Percentiles rank a stretch among this genome's conserved stretches.
phyloP scores from a whole-genome alignment of 23 red algal species.

The Gracilaria caudata region DNA sequence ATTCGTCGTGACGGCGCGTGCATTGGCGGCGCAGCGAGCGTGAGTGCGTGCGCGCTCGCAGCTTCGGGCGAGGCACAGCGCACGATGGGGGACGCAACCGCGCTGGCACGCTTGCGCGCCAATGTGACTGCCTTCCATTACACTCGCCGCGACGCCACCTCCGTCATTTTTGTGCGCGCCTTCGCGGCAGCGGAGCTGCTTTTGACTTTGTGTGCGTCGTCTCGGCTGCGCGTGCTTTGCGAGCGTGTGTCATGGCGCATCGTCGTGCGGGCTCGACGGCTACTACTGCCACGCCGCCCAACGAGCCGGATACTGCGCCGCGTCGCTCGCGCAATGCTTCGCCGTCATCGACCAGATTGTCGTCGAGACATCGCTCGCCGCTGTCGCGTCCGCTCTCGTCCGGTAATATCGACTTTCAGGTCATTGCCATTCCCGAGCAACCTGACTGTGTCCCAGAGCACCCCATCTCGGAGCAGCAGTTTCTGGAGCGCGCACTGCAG shows the following conservation, averaged over 20 bases:
- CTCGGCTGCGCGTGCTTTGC: background rate
- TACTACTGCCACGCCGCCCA: conserved; percentile 11
- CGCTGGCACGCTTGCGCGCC: background rate
- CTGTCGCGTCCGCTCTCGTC: conserved; percentile 4
- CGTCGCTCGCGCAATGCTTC: conserved; percentile 29
- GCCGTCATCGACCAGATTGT: conserved; percentile 1
- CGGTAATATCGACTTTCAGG: conserved; percentile 65
- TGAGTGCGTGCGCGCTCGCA: too few relatives aligned
- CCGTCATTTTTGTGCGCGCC: background rate
- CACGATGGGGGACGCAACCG: too few relatives aligned
- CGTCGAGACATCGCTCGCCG: conserved; percentile 16
- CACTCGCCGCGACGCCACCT: background rate
- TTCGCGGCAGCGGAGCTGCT: background rate
- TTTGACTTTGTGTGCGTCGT: background rate
- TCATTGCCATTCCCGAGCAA: conserved; percentile 62
- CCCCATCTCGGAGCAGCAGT: conserved; percentile 7
- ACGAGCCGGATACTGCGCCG: background rate
- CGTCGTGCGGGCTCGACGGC: background rate
- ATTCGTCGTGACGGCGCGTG: background rate
- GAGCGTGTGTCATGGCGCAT: conserved; percentile 6
- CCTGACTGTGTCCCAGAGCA: conserved; percentile 30
- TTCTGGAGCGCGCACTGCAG: conserved; percentile 7
- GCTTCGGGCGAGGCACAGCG: too few relatives aligned
- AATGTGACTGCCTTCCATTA: background rate
- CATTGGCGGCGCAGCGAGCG: conserved; percentile 17